These are phyloP conservation scores for Verticillium nubilum DNA, from an alignment of 2,329 filamentous ascomycete species.

Conservation along the genomic window DNA sequence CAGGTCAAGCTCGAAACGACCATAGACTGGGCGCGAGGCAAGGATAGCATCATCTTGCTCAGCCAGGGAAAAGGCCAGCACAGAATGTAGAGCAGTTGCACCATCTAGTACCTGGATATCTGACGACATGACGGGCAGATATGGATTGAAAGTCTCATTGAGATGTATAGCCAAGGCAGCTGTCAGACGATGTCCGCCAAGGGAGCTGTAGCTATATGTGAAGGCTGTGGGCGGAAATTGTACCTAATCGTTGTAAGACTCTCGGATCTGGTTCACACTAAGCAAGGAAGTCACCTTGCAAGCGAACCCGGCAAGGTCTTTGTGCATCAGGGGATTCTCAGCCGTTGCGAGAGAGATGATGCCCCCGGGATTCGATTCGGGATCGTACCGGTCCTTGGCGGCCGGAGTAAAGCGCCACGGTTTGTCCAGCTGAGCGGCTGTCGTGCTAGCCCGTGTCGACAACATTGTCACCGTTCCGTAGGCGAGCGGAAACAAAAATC, in stretches of 20 bases:
- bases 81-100: conserved; percentile 32
- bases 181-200: conserved; percentile 27
- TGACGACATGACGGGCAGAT: conserved; percentile 18
- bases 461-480: neutral
- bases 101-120: conserved; percentile 27
- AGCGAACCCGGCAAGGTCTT: conserved; percentile 4
- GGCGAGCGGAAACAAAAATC: neutral
- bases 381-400: neutral
- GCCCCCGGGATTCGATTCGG: conserved; percentile 2
- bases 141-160: conserved; percentile 29
- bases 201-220: conserved; percentile 28
- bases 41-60: conserved; percentile 33
- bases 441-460: conserved; percentile 4
- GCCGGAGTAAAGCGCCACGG: conserved; percentile 6
- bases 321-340: conserved; percentile 4
- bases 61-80: conserved; percentile 31
- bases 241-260: neutral
- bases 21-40: conserved; percentile 36
- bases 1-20: conserved; percentile 44
- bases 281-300: neutral
- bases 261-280: no score
- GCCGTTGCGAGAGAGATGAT: conserved; percentile 7
- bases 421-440: conserved; percentile 1
- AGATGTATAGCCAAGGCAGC: conserved; percentile 27
- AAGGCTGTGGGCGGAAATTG: conserved; percentile 17